A percentile compares a stretch with the other conserved stretches of the same genome.
These are phyloP conservation scores for Ilex aquifolium DNA, from an alignment of 257 asterid species.

Conservation along the genomic window DNA sequence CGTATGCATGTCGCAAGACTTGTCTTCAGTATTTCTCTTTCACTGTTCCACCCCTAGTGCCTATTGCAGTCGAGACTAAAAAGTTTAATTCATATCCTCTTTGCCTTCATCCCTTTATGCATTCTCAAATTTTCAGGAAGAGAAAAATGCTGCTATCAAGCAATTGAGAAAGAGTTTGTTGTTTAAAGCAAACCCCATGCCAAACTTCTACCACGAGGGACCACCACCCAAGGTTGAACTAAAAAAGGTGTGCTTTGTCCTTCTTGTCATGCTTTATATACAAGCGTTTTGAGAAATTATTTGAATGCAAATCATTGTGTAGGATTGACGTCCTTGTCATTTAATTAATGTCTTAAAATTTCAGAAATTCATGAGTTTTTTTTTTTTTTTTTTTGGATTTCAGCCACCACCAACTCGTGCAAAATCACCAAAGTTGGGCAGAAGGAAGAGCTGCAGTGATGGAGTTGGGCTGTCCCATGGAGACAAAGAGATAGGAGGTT, in stretches of 20 bases:
- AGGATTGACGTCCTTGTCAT: no score
- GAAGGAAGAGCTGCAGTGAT: slow-evolving; percentile 50
- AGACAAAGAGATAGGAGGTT: slow-evolving; percentile 21
- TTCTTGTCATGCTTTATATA: neutral
- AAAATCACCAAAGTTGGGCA: slow-evolving; percentile 71
- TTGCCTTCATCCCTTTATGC: neutral
- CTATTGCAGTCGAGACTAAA: neutral
- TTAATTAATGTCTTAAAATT: no score
- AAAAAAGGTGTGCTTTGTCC: slow-evolving; percentile 50
- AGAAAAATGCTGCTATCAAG: slow-evolving; percentile 62
- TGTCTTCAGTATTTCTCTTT: neutral
- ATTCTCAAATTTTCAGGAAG: slow-evolving; percentile 49
- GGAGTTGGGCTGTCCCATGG: slow-evolving; percentile 17
- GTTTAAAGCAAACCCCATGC: slow-evolving; percentile 91
- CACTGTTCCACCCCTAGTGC: neutral
- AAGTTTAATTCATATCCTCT: neutral
- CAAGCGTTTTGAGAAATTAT: neutral
- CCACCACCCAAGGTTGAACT: slow-evolving; percentile 72
- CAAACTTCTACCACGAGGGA: slow-evolving; percentile 85
- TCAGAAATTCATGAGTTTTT: neutral
- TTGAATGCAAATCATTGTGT: no score
- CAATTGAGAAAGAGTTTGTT: slow-evolving; percentile 65
- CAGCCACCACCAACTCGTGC: slow-evolving; percentile 80
- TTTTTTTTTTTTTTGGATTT: slow-evolving; percentile 17
- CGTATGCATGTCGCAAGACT: neutral